These are phyloP conservation scores for Stachybotrys echinatus DNA, from an alignment of 2,329 filamentous ascomycete genomes.

Conservation along the genomic window DNA sequence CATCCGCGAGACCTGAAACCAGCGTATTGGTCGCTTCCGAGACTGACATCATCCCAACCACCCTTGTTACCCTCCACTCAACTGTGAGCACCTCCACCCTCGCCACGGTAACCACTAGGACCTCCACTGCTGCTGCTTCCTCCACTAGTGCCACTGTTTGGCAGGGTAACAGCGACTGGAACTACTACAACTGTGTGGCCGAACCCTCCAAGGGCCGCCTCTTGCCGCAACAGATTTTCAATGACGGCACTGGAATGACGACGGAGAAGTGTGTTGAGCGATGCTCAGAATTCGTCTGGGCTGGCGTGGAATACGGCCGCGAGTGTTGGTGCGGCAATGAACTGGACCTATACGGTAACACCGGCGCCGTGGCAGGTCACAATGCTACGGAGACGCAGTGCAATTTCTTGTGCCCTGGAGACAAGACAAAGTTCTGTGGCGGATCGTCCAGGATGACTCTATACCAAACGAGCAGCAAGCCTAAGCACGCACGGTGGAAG, in stretches of 20 bases:
- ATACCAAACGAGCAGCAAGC: too few relatives aligned
- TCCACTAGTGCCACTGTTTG: constrained; percentile 21
- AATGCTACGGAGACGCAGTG: constrained; percentile 25
- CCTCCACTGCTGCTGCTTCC: constrained; percentile 4
- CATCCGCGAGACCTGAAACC: constrained; percentile 1
- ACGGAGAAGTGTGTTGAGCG: constrained; percentile 24
- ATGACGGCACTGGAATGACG: constrained; percentile 24
- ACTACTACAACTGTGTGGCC: constrained; percentile 27
- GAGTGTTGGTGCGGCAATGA: constrained; percentile 32
- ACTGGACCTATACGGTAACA: constrained; percentile 13
- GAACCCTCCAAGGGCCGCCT: constrained; percentile 27
- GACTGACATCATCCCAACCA: neutral
- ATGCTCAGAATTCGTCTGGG: constrained; percentile 27
- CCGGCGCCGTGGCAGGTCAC: constrained; percentile 14
- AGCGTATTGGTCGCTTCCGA: neutral
- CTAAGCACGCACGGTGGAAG: too few relatives aligned
- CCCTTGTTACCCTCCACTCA: neutral
- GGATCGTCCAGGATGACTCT: constrained; percentile 22
- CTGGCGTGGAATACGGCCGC: constrained; percentile 30
- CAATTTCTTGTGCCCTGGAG: constrained; percentile 26
- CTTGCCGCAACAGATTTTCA: constrained; percentile 21
- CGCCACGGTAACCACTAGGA: constrained; percentile 1
- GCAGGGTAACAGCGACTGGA: constrained; percentile 29
- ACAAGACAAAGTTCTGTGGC: constrained; percentile 24
- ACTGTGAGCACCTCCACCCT: constrained; percentile 1